A percentile compares a stretch with the other conserved stretches of the same genome.
phyloP scores from a whole-genome alignment of 2,329 filamentous ascomycete genomes.

The Aspergillus sp. region DNA sequence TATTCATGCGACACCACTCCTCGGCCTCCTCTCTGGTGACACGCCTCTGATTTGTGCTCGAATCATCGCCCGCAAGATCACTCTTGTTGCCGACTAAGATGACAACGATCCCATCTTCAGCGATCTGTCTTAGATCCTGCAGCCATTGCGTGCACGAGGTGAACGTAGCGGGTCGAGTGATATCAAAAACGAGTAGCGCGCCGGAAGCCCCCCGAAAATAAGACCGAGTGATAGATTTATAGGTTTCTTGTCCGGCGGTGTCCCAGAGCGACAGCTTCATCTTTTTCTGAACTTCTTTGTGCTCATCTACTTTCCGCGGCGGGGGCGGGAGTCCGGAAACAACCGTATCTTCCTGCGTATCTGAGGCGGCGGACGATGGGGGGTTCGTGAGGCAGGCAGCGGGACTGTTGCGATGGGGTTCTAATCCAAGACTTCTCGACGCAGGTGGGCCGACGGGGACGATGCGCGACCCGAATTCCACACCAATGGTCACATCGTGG shows the following conservation, averaged over 20 bases:
- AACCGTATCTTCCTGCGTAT: slow-evolving; percentile 14
- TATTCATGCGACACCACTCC: slow-evolving; percentile 82
- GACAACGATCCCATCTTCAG: slow-evolving; percentile 91
- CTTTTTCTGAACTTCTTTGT: slow-evolving; percentile 58
- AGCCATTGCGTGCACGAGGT: slow-evolving; percentile 89
- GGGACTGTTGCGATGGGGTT: slow-evolving; percentile 32
- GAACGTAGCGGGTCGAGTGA: slow-evolving; percentile 81
- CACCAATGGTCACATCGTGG: slow-evolving; percentile 96
- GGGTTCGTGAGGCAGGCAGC: slow-evolving; percentile 6
- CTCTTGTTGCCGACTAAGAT: slow-evolving; percentile 94
- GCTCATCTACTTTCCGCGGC: slow-evolving; percentile 24
- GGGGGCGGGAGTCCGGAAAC: slow-evolving; percentile 33
- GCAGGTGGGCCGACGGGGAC: slow-evolving; percentile 86
- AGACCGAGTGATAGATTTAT: slow-evolving; percentile 91
- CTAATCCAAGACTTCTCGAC: slow-evolving; percentile 56
- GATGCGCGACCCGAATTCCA: slow-evolving; percentile 92
- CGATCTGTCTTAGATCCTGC: slow-evolving; percentile 88
- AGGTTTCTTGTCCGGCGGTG: slow-evolving; percentile 94
- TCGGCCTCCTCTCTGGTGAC: slow-evolving; percentile 81
- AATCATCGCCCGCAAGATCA: slow-evolving; percentile 63
- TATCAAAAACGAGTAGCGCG: slow-evolving; percentile 89
- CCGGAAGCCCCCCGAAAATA: slow-evolving; percentile 84
- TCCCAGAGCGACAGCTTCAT: slow-evolving; percentile 97
- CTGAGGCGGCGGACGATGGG: slow-evolving; percentile 6
- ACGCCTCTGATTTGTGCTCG: slow-evolving; percentile 59